Conservation (phyloP, 805 yeast species). For the Scheffersomyces stipitis region DNA sequence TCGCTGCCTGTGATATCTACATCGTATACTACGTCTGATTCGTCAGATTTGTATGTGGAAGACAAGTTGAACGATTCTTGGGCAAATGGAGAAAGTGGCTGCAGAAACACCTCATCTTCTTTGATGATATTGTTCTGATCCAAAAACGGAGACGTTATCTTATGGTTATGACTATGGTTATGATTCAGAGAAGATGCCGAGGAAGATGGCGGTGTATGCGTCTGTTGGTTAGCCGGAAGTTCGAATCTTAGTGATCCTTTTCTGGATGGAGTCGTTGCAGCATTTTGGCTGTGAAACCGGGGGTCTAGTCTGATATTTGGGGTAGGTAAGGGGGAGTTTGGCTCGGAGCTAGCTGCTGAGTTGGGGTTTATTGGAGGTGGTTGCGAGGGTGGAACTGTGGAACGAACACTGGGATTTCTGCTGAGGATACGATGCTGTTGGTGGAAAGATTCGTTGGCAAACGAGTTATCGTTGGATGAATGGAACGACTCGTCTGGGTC, state of each 20-base stretch:
- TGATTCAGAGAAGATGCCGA: conserved; percentile 6
- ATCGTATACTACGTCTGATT: conserved; percentile 14
- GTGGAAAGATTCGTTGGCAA: neutral
- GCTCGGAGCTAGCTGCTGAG: conserved; percentile 4
- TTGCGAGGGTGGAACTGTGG: conserved; percentile 1
- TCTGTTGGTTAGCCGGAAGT: conserved; percentile 16
- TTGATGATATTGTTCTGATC: conserved; percentile 20
- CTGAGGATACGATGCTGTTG: conserved; percentile 1
- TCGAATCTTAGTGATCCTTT: conserved; percentile 32
- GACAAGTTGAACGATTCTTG: conserved; percentile 9
- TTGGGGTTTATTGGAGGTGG: conserved; percentile 1
- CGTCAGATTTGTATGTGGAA: conserved; percentile 5
- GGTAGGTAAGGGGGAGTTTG: conserved; percentile 24
- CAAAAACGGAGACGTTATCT: conserved; percentile 28
- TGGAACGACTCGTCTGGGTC: neutral
- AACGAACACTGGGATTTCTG: conserved; percentile 1
- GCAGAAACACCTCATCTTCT: conserved; percentile 24
- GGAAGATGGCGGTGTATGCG: conserved; percentile 3
- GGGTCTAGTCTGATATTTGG: conserved; percentile 20
- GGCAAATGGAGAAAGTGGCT: conserved; percentile 31
- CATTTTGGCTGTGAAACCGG: conserved; percentile 5
- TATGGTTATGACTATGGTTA: conserved; percentile 3
- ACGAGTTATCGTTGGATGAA: neutral
- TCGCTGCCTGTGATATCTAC: conserved; percentile 13
- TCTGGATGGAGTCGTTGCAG: conserved; percentile 10